Evolutionary conservation across 2,329 filamentous ascomycete genomes (phyloP).

Genomic region (Penicillium nordicum): DNA sequence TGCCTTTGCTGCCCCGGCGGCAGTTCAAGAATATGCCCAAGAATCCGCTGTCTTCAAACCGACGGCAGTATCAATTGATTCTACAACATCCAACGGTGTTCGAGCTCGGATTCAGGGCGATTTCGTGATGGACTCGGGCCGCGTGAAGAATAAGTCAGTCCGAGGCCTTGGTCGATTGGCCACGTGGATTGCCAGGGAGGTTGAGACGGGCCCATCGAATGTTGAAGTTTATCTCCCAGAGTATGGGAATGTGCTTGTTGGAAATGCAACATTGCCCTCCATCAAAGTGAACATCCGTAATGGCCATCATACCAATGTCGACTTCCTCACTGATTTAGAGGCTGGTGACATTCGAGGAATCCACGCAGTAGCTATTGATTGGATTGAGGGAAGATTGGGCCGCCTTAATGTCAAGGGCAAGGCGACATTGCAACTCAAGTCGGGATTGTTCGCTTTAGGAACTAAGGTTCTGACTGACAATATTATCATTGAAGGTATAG

Average conservation of each 20-base stretch:
- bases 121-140: slow-evolving; percentile 73
- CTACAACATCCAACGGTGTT: slow-evolving; percentile 74
- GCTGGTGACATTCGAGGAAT: slow-evolving; percentile 76
- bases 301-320: slow-evolving; percentile 70
- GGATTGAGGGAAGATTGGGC: slow-evolving; percentile 74
- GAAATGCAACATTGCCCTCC: slow-evolving; percentile 71
- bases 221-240: slow-evolving; percentile 79
- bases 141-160: slow-evolving; percentile 67
- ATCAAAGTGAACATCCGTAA: slow-evolving; percentile 74
- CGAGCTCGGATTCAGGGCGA: slow-evolving; percentile 76
- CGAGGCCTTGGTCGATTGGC: slow-evolving; percentile 72
- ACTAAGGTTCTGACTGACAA: slow-evolving; percentile 71
- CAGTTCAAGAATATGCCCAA: slow-evolving; percentile 81
- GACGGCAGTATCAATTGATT: slow-evolving; percentile 78
- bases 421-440: slow-evolving; percentile 69
- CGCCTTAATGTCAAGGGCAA: slow-evolving; percentile 69
- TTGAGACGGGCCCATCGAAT: slow-evolving; percentile 69
- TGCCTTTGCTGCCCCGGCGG: slow-evolving; percentile 76
- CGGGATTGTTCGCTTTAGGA: slow-evolving; percentile 75
- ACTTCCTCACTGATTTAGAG: slow-evolving; percentile 72
- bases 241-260: slow-evolving; percentile 73
- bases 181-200: slow-evolving; percentile 74
- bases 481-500: slow-evolving; percentile 76
- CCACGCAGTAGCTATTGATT: slow-evolving; percentile 78
- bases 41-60: slow-evolving; percentile 78